These are phyloP conservation scores for Exserohilum turcica DNA, from an alignment of 2,329 filamentous ascomycete species.

Conservation along the genomic window DNA sequence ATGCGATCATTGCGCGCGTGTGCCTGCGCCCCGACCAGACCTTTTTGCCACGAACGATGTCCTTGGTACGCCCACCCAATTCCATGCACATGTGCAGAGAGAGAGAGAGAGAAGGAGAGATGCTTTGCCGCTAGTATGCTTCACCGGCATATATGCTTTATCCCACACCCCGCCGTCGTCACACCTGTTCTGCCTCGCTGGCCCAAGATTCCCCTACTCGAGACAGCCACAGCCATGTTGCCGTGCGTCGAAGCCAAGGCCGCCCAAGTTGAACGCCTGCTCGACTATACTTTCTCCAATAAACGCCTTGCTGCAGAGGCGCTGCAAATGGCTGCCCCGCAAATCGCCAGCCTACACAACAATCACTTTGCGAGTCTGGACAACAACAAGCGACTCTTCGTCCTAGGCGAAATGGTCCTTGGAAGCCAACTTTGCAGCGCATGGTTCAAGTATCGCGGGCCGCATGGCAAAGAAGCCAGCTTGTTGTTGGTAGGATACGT, in stretches of 20 bases:
- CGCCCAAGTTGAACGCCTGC: conserved; percentile 8
- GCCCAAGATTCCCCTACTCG: not conserved
- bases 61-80: not conserved
- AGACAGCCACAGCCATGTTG: not conserved
- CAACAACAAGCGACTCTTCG: conserved; percentile 18
- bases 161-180: not conserved
- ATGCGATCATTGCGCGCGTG: conserved; percentile 9
- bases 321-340: conserved; percentile 17
- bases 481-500: not conserved
- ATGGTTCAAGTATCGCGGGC: conserved; percentile 16
- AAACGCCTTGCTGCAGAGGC: conserved; percentile 19
- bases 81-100: no score
- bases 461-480: conserved; percentile 4
- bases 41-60: not conserved
- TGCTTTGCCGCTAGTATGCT: not conserved
- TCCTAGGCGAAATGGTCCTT: conserved; percentile 17
- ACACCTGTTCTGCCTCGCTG: not conserved
- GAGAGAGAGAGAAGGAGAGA: no score
- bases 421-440: conserved; percentile 9
- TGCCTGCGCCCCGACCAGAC: not conserved
- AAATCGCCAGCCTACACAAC: not conserved
- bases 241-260: not conserved
- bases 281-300: conserved; percentile 13
- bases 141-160: not conserved
- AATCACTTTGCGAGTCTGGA: not conserved